Conservation (phyloP, 371 early-diverging fungal species). For the Apophysomyces elegans region DNA sequence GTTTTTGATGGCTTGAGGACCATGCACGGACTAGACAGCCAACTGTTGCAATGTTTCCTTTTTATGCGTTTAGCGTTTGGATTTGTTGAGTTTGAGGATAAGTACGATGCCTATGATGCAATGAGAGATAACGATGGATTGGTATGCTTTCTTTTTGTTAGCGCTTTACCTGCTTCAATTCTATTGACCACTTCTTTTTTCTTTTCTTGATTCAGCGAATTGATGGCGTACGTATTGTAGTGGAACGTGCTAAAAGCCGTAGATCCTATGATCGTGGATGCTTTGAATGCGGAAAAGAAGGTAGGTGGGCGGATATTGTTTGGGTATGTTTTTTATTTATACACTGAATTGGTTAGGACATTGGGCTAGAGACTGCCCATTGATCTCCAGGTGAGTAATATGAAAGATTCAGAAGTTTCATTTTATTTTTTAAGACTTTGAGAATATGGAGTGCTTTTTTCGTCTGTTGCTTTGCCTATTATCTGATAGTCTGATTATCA, state of each 20-base stretch:
- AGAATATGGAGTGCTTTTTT: background rate
- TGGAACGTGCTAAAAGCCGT: conserved; percentile 67
- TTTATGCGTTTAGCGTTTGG: conserved; percentile 48
- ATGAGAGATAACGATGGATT: conserved; percentile 64
- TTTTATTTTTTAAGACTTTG: background rate
- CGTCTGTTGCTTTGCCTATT: background rate
- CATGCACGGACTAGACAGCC: background rate
- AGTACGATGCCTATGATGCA: conserved; percentile 73
- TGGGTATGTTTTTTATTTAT: background rate
- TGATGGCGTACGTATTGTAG: conserved; percentile 39
- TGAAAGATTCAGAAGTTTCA: background rate
- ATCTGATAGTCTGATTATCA: conserved; percentile 31
- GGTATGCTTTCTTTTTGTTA: conserved; percentile 17
- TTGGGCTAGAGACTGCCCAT: conserved; percentile 75
- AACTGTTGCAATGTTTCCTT: background rate
- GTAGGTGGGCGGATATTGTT: conserved; percentile 29
- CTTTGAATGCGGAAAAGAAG: conserved; percentile 71
- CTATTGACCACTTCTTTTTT: background rate
- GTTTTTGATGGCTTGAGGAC: background rate
- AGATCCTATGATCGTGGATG: conserved; percentile 61
- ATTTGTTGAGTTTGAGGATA: conserved; percentile 66
- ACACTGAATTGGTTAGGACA: conserved; percentile 53
- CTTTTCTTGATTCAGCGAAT: background rate
- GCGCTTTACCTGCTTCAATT: too few relatives aligned
- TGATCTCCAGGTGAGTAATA: background rate